Evolutionary conservation across 23 red algal genomes (phyloP).

Genomic region (Gracilariopsis chorda): DNA sequence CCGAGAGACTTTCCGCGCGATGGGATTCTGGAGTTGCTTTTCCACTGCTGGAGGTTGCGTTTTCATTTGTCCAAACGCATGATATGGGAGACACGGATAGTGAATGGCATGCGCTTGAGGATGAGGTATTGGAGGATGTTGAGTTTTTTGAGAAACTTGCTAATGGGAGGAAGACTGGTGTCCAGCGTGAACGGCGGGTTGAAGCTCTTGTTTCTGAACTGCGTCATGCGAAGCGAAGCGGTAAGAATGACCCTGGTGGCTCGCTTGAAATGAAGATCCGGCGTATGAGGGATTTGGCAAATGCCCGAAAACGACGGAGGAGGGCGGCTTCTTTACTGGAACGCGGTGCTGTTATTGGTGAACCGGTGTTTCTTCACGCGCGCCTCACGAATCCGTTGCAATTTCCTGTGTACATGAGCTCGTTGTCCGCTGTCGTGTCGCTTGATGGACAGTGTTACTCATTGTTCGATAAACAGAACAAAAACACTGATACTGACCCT

Average conservation of each 20-base stretch:
- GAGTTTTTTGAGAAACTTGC: conserved; percentile 26
- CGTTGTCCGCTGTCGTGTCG: conserved; percentile 30
- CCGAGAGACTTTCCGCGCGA: not conserved
- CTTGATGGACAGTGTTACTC: conserved; percentile 33
- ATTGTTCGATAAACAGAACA: not conserved
- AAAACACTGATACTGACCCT: not conserved
- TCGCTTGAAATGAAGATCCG: conserved; percentile 66
- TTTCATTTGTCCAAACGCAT: conserved; percentile 22
- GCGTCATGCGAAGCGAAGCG: conserved; percentile 24
- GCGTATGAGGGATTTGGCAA: conserved; percentile 39
- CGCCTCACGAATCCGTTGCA: conserved; percentile 34
- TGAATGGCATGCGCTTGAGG: conserved; percentile 33
- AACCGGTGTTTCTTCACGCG: conserved; percentile 5
- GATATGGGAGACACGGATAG: conserved; percentile 27
- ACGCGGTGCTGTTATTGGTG: conserved; percentile 54
- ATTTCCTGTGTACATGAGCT: conserved; percentile 51
- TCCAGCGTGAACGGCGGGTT: conserved; percentile 36
- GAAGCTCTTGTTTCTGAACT: conserved; percentile 64
- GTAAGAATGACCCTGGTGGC: conserved; percentile 33
- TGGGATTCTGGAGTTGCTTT: conserved; percentile 53
- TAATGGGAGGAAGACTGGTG: not conserved
- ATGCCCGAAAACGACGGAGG: not conserved
- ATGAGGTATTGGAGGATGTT: conserved; percentile 58
- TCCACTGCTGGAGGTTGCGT: conserved; percentile 11
- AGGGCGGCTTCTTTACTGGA: conserved; percentile 49